These are phyloP conservation scores for Mycena metata DNA, from an alignment of 768 basidiomycete species.

Conservation along the genomic window DNA sequence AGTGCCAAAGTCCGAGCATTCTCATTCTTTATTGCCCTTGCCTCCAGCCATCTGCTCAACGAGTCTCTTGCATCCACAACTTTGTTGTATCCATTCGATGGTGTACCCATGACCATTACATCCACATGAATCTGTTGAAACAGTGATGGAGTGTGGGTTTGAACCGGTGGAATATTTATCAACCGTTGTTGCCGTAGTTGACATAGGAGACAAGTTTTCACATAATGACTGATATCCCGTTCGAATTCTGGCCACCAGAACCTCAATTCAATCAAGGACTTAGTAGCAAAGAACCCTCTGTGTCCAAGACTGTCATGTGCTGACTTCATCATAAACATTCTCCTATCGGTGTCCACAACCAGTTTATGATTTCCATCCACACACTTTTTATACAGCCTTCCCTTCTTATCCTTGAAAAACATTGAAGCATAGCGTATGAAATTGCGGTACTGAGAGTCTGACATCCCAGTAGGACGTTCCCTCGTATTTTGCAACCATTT, in stretches of 20 bases:
- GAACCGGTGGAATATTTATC: constrained; percentile 12
- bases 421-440: neutral
- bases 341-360: constrained; percentile 14
- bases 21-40: too few species aligned
- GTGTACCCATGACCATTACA: neutral
- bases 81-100: neutral
- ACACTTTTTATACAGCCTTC: too few species aligned
- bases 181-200: constrained; percentile 42
- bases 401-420: neutral
- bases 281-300: constrained; percentile 23
- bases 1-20: neutral
- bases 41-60: neutral
- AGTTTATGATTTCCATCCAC: neutral
- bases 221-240: constrained; percentile 46
- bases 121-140: neutral
- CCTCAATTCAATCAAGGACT: constrained; percentile 8
- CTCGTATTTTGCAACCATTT: neutral
- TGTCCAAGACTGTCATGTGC: constrained; percentile 39
- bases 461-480: neutral
- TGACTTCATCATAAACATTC: constrained; percentile 20
- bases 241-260: constrained; percentile 44
- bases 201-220: constrained; percentile 49
- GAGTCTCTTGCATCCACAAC: neutral
- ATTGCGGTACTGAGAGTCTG: neutral
- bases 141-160: neutral